A percentile compares a stretch with the other conserved stretches of the same genome.
Conservation (phyloP, 176 grass and related monocot genomes). For the Zea mays region DNA sequence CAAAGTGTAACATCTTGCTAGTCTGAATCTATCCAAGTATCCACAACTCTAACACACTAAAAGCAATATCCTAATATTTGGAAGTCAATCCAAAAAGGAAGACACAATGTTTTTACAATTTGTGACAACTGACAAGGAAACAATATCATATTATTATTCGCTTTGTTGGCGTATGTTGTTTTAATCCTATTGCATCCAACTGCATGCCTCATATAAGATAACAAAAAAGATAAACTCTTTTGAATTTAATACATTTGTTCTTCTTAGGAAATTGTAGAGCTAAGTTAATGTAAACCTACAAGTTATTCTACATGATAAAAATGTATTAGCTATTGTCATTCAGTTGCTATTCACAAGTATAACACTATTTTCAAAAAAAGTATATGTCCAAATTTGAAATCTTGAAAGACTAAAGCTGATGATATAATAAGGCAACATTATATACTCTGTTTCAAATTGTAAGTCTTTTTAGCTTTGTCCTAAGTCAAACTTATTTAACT, state of each 20-base stretch:
- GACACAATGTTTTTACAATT: background rate
- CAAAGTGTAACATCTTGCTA: slow-evolving; percentile 5
- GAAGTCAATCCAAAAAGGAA: background rate
- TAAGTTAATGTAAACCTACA: slow-evolving; percentile 1
- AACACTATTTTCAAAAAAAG: background rate
- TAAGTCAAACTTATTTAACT: too few relatives aligned
- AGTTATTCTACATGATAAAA: background rate
- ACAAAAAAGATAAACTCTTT: background rate
- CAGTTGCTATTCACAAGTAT: background rate
- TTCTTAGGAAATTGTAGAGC: background rate
- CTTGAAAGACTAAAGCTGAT: background rate
- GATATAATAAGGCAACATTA: too few relatives aligned
- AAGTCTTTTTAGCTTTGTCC: too few relatives aligned
- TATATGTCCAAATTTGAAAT: background rate
- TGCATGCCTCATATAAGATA: background rate
- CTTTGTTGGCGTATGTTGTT: background rate
- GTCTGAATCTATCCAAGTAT: background rate
- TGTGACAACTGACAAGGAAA: background rate
- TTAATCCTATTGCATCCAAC: slow-evolving; percentile 4
- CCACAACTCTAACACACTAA: background rate
- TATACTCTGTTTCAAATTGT: too few relatives aligned
- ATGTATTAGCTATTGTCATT: background rate
- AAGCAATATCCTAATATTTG: background rate
- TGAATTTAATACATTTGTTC: background rate
- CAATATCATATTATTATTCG: slow-evolving; percentile 8